Base-by-base conservation (phyloP, 1,139 yeast genomes). In the Geotrichum europaeum region DNA sequence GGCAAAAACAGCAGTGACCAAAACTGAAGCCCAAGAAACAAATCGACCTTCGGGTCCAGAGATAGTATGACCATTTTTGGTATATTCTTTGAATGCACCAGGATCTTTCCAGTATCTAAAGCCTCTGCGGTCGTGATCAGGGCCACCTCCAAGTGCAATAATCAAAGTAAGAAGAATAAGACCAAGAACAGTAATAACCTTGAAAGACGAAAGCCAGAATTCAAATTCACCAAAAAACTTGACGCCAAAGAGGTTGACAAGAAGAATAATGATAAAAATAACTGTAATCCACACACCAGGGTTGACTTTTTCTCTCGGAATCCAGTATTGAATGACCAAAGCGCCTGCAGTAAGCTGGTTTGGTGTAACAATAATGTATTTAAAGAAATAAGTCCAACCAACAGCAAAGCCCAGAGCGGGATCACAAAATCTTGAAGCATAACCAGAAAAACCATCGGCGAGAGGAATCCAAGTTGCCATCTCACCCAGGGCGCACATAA, bases 71-170 rank as follows among this genome's bases (percentile, higher is more conserved):
- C 57, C 61, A 13, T 61, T 62, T 34, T 69, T 69, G 2, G 64
- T 51, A 68, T 80, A 83, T 51, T 77, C 76, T 55, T 81, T 76
- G 72, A 84, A 84, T 0, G 87, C 85, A 62, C 87, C 87, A 1
- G 87, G 87, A 66, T 81, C 65, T 40, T 77, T 73, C 89, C 89
- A 85, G 75, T 78, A 85, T 69, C 87, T 78, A 77, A 85, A 85
- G 0, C 89, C 90, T 59, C 80, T 74, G 69, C 87, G 78, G 66
- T 83, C 87, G 64, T 81, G 81, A 40, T 79, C 76, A 62, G 88
- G 89, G 45, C 87, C 86, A 13, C 86, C 89, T 66, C 95, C 95
- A 70, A 89, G 84, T 52, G 86, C 89, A 75, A 85, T 83, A 67
- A 84, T 77, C 65, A 87, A 76, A 36, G 89, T 87, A 67, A 85